Evolutionary conservation across 495 filamentous ascomycete species (phyloP), one percentile per base, ranked within the genome.

Genomic region (Corynascus novoguineensis): DNA sequence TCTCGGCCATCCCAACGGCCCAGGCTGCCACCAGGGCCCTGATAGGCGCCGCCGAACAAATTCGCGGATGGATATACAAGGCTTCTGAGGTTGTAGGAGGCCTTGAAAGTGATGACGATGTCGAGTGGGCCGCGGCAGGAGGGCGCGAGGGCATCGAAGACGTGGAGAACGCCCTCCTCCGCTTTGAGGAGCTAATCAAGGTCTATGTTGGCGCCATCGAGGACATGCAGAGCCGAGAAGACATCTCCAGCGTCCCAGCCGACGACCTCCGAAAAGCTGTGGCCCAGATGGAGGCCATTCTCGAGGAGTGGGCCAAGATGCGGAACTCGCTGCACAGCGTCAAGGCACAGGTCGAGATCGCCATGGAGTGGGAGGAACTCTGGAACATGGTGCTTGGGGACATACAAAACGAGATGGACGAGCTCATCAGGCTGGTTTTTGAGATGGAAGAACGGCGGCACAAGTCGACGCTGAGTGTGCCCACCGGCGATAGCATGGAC

Each of bases 331-430:
- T 98, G 37, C 85, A 83, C 60, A 83, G 73, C 31, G 84, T 96
- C 47, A 95, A 96, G 65, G 81, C 82, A 37, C 91, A 96, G 60
- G 92, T 97, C 6, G 93, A 97, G 70, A 79, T 96, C 48, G 93
- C 93, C 8, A 92, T 97, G 90, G 93, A 98, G 62, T 98, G 92
- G 92, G 91, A 96, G 68, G 93, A 97, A 73, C 77, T 98, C 21
- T 97, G 92, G 92, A 88, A 87, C 61, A 89, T 79, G 65, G 90
- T 97, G 19, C 75, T 98, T 17, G 92, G 92, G 34, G 92, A 97
- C 71, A 96, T 98, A 42, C 87, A 89, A 35, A 81, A 86, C 52
- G 93, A 98, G 71, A 82, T 96, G 69, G 89, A 95, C 57, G 86
- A 86, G 9, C 81, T 97, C 12, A 82, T 83, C 67, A 79, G 84